phyloP scores from a whole-genome alignment of 331 rosid species.

The Phaseolus coccineus region DNA sequence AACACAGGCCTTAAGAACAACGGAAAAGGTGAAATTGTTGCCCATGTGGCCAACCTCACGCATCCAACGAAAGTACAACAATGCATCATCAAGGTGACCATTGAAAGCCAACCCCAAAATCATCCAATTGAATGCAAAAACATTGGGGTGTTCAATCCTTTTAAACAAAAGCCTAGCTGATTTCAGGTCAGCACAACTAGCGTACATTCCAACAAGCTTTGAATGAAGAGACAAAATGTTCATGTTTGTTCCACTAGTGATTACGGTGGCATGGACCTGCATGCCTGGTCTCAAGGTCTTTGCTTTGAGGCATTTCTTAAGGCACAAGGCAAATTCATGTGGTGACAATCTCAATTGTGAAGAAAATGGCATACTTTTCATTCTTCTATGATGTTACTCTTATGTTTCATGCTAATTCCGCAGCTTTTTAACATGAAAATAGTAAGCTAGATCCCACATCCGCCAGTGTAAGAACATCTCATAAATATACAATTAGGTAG shows the following conservation, averaged over 20 bases:
- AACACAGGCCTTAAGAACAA: slow-evolving; percentile 63
- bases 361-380: slow-evolving; percentile 43
- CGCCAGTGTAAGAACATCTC: too few species aligned
- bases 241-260: slow-evolving; percentile 56
- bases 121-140: slow-evolving; percentile 76
- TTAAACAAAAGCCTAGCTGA: slow-evolving; percentile 52
- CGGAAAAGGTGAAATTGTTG: slow-evolving; percentile 62
- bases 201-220: slow-evolving; percentile 74
- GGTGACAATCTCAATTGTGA: slow-evolving; percentile 45
- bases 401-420: neutral
- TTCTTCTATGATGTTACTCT: slow-evolving; percentile 17
- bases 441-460: neutral
- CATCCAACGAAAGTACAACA: slow-evolving; percentile 56
- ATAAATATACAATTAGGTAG: too few species aligned
- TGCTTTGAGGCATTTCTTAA: slow-evolving; percentile 67
- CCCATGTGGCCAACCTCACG: slow-evolving; percentile 51
- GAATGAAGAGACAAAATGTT: slow-evolving; percentile 57
- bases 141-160: slow-evolving; percentile 56
- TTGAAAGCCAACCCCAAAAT: slow-evolving; percentile 54
- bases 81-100: slow-evolving; percentile 61
- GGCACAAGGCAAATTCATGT: slow-evolving; percentile 50
- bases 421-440: neutral
- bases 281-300: slow-evolving; percentile 65
- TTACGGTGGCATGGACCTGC: slow-evolving; percentile 67
- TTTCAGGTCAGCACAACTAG: slow-evolving; percentile 63